A percentile compares a stretch with the other conserved stretches of the same genome.
phyloP scores from a whole-genome alignment of 306 rosid genomes.

The Pyrus communis region DNA sequence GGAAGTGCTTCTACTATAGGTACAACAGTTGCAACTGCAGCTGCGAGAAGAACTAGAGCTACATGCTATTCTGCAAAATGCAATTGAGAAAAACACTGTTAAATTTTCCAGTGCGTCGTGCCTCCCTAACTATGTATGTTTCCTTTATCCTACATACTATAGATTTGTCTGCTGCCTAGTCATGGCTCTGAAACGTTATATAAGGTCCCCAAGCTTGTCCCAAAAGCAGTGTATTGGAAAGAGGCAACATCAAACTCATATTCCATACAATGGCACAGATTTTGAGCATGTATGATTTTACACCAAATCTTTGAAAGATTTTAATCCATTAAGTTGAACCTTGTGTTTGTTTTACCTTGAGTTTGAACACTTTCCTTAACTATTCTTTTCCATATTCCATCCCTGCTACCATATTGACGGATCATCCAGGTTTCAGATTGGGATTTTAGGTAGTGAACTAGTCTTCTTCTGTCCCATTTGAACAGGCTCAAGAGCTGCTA shows the following conservation, averaged over 20 bases:
- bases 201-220: neutral
- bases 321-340: neutral
- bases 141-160: neutral
- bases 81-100: slow-evolving; percentile 31
- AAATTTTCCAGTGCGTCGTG: slow-evolving; percentile 25
- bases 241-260: neutral
- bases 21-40: slow-evolving; percentile 40
- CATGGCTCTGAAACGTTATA: neutral
- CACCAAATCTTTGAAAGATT: neutral
- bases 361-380: neutral
- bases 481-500: slow-evolving; percentile 57
- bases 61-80: slow-evolving; percentile 45
- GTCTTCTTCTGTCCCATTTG: neutral
- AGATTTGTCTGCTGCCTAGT: neutral
- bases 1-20: slow-evolving; percentile 25
- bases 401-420: neutral
- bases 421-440: neutral
- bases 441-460: neutral
- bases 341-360: neutral
- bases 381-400: neutral
- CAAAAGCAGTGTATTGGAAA: neutral
- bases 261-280: neutral
- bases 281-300: neutral
- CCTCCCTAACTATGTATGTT: slow-evolving; percentile 51
- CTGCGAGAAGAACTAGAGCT: slow-evolving; percentile 54